Conservation (phyloP, 1,284 basidiomycete genomes). For the Puccinia triticina region DNA sequence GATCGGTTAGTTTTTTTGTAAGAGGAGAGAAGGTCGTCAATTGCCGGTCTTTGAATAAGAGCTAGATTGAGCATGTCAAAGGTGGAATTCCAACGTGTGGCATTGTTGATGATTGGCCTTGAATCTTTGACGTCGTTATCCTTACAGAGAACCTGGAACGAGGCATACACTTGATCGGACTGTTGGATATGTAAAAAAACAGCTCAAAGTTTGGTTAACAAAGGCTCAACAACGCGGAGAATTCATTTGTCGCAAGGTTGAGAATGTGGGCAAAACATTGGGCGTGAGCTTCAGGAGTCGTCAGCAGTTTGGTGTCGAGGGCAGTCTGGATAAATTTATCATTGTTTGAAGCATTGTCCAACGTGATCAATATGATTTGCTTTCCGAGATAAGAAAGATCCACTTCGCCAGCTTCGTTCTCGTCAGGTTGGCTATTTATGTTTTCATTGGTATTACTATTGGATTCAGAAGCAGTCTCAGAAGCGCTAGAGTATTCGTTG, state of each 20-base stretch:
- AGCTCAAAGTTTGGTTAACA: too few relatives aligned
- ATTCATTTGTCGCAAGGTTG: too few relatives aligned
- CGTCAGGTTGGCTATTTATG: neutral
- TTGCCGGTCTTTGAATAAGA: too few relatives aligned
- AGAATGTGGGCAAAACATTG: too few relatives aligned
- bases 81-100: too few relatives aligned
- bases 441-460: neutral
- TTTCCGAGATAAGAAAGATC: too few relatives aligned
- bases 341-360: neutral
- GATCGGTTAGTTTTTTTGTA: neutral
- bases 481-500: neutral
- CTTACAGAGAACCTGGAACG: too few relatives aligned
- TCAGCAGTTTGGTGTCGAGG: neutral
- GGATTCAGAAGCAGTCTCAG: neutral
- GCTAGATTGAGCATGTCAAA: too few relatives aligned
- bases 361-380: neutral
- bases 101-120: constrained; percentile 9
- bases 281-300: neutral
- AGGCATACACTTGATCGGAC: too few relatives aligned
- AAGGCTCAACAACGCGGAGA: too few relatives aligned
- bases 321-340: neutral
- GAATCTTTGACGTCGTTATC: neutral
- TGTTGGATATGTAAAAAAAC: too few relatives aligned
- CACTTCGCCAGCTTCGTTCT: neutral
- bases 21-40: neutral